These are phyloP conservation scores for Starmerella powellii DNA, from an alignment of 805 yeast species.

Conservation along the genomic window DNA sequence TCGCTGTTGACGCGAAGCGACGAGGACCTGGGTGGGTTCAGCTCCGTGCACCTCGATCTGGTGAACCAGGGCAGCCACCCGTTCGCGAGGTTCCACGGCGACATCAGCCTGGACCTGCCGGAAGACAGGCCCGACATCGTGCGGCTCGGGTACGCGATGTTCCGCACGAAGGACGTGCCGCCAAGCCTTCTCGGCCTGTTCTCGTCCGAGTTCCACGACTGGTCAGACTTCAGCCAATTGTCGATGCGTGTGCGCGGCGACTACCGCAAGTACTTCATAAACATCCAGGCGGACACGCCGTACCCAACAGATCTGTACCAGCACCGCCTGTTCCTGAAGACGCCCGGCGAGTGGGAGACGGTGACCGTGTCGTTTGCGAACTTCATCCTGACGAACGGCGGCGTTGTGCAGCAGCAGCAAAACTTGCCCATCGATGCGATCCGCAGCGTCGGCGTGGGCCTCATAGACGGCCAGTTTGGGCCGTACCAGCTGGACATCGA, in stretches of 20 bases:
- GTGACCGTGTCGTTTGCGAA: constrained; percentile 66
- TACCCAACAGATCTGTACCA: constrained; percentile 69
- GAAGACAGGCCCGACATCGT: constrained; percentile 50
- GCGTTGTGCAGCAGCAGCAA: constrained; percentile 48
- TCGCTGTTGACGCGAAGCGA: constrained; percentile 54
- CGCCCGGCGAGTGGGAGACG: constrained; percentile 73
- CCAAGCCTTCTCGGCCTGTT: constrained; percentile 32
- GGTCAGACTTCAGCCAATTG: constrained; percentile 50
- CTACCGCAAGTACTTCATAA: constrained; percentile 60
- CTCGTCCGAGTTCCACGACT: constrained; percentile 51
- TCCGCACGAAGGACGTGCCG: constrained; percentile 58
- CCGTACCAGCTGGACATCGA: constrained; percentile 60
- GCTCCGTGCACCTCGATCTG: constrained; percentile 45
- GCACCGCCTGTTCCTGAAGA: constrained; percentile 60
- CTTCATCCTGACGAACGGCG: constrained; percentile 74
- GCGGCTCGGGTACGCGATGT: constrained; percentile 68
- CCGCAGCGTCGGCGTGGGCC: constrained; percentile 65
- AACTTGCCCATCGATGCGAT: constrained; percentile 51
- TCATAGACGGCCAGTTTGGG: constrained; percentile 66
- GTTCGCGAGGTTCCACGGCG: constrained; percentile 60
- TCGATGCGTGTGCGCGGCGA: constrained; percentile 64
- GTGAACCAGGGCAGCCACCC: constrained; percentile 25
- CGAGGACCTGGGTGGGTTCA: constrained; percentile 66
- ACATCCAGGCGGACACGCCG: constrained; percentile 71
- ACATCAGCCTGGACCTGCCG: constrained; percentile 54